phyloP scores from a whole-genome alignment of 2,329 filamentous ascomycete genomes.

The Aspergillus felis region DNA sequence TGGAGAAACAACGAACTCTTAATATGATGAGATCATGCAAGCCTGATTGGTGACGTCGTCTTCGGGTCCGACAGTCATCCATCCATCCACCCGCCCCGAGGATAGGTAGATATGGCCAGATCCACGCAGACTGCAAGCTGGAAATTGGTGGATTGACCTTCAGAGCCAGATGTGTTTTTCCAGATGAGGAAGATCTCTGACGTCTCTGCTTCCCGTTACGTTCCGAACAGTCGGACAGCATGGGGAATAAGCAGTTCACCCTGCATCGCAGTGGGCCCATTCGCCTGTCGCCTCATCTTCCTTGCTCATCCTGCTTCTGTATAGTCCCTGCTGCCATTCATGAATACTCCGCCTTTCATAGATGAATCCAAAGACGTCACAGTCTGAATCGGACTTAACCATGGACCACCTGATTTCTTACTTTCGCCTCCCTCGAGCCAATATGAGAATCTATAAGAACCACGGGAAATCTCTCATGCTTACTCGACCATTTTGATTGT shows the following conservation, averaged over 20 bases:
- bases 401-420: neutral
- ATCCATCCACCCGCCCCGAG: neutral
- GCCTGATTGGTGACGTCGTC: slow-evolving; percentile 15
- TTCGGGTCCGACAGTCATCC: slow-evolving; percentile 2
- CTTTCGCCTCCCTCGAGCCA: neutral
- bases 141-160: neutral
- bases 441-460: neutral
- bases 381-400: neutral
- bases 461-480: neutral
- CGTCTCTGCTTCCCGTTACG: neutral
- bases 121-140: neutral
- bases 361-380: neutral
- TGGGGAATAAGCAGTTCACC: neutral
- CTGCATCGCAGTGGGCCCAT: neutral
- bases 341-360: no score
- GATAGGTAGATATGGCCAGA: neutral
- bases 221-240: neutral
- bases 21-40: no score
- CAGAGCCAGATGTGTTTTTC: neutral
- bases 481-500: neutral
- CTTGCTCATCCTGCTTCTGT: neutral
- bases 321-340: neutral
- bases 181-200: neutral
- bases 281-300: neutral
- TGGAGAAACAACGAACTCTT: neutral